Conservation (phyloP, 2,329 filamentous ascomycete genomes). For the Fusarium siculi region DNA sequence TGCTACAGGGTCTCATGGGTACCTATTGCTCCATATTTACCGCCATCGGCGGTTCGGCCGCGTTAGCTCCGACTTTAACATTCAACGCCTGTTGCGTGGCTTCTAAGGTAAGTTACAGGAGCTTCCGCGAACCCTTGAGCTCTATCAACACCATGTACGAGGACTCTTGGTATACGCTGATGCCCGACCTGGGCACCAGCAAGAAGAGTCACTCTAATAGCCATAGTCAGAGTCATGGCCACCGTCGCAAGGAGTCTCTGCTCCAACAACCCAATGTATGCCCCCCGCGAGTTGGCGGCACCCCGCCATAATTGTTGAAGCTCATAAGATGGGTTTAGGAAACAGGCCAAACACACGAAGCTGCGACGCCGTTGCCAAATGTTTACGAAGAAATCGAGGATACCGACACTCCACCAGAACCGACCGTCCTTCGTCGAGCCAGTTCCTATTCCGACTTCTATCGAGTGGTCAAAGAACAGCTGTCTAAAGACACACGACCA, state of each 20-base stretch:
- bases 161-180: slow-evolving; percentile 85
- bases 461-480: slow-evolving; percentile 67
- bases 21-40: slow-evolving; percentile 18
- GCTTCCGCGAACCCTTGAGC: slow-evolving; percentile 29
- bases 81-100: slow-evolving; percentile 45
- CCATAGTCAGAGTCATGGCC: slow-evolving; percentile 59
- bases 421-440: slow-evolving; percentile 72
- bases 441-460: slow-evolving; percentile 84
- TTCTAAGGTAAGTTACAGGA: slow-evolving; percentile 34
- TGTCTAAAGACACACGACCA: slow-evolving; percentile 60
- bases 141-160: slow-evolving; percentile 73
- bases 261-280: slow-evolving; percentile 72
- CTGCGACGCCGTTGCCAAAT: slow-evolving; percentile 66
- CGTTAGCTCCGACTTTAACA: slow-evolving; percentile 42
- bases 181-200: slow-evolving; percentile 69
- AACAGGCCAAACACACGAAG: slow-evolving; percentile 61
- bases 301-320: slow-evolving; percentile 33
- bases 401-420: slow-evolving; percentile 70
- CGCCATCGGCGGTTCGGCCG: slow-evolving; percentile 47
- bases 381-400: slow-evolving; percentile 67
- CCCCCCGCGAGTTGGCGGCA: slow-evolving; percentile 2
- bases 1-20: slow-evolving; percentile 17
- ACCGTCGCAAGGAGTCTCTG: slow-evolving; percentile 75
- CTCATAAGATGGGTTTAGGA: slow-evolving; percentile 56
- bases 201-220: slow-evolving; percentile 59